Evolutionary conservation across 306 rosid species (phyloP), one percentile per base, ranked within the genome.

Genomic region (Cucurbita maxima): DNA sequence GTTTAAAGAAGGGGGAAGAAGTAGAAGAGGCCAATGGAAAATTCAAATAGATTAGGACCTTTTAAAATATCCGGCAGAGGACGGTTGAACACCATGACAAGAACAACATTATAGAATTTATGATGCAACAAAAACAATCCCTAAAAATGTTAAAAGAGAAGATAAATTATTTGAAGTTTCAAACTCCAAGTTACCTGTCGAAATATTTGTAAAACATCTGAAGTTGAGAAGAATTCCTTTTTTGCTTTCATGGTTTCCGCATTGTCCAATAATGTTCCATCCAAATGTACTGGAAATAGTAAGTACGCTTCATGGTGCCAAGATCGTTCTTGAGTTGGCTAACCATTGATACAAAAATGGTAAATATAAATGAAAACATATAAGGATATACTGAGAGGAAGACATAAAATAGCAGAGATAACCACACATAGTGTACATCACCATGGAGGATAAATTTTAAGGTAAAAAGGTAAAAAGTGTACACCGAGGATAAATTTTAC

Each of bases 271-370:
- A 91, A 80, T 36, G 99, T 95, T 82, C 97, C 99, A 73, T 91
- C 99, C 87, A 95, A 82, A 83, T 91, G 99, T 85, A 95, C 96
- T 58, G 99, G 97, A 89, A 95, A 95, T 75, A 95, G 78, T 77
- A 95, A 81, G 82, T 89, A 95, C 5, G 97, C 99, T 83, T 95
- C 99, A 83, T 91, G 92, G 80, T 74, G 87, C 99, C 96, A 88
- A 75, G 99, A 87, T 71, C 83, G 78, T 83, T 89, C 97, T 81
- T 74, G 91, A 59, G 97, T 84, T 78, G 90, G 79, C 99, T 95
- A 50, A 88, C 64, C 63, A 84, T 75, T 36, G 71, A 72, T 76
- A 73, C 30, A 55, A 57, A 62, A 62, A 59, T 43, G 59, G 76
- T 45, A 78, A 54, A 73, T 75, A 15, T 8, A 18, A 30, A 55